Base-by-base conservation (phyloP, 352 stramenopile genomes). In the Phytophthora quininea region DNA sequence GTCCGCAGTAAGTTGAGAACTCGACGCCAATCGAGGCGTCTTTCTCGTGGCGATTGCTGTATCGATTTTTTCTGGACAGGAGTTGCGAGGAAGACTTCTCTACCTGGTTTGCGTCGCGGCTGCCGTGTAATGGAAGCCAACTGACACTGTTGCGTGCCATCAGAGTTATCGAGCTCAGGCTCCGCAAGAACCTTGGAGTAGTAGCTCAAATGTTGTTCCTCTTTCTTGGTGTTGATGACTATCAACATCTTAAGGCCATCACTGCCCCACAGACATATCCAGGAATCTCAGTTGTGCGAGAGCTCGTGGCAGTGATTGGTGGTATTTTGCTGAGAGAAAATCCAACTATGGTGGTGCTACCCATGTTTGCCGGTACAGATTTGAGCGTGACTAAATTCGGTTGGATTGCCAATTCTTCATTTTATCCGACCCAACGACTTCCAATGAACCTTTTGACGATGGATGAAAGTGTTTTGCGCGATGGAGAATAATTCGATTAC, bases 361-460 rank as follows among this genome's bases (percentile, higher is more conserved):
- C 63, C 47, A 76, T 69, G 58, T 76, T 76, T 57, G 69, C 63
- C 7, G 69, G 69, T 32, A 69, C 54, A 57, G 54, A 68, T 62
- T 58, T 70, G 54, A 35, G 38, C 31, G 55, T 69, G 3, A 66
- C 70, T 63, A 46, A 19, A 42, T 58, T 45, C 0, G 53, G 53
- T 33, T 69, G 60, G 30, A 70, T 69, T 59, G 67, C 61, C n/a
- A 67, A 65, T 29, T 58, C 61, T 2, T 71, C 67, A 30, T 67
- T 61, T 63, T 69, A 64, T 29, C 45, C 63, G 43, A 60, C 24
- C 27, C 2, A 59, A 5, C 52, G 65, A 56, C 52, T 75, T 46
- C 67, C 67, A 0, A 71, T 71, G 67, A 50, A 19, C 0, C 67
- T 70, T 2, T 58, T 70, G 61, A 50, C 61, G 40, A 49, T 71